Conservation (phyloP, 352 stramenopile species). For the Phytophthora melonis region DNA sequence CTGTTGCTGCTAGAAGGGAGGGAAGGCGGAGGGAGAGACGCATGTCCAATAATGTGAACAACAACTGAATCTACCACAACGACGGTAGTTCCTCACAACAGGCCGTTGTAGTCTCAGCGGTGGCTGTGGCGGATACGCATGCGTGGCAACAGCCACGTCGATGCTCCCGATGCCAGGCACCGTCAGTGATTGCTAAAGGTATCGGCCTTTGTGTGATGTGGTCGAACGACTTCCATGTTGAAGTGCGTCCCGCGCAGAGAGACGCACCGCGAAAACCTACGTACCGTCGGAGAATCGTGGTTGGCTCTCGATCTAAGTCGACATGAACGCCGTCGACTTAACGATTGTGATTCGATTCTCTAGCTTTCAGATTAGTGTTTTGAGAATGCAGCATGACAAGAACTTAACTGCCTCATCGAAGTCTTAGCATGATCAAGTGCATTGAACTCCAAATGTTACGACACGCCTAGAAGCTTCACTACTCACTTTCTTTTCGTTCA, state of each 20-base stretch:
- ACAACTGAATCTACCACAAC: too few species aligned
- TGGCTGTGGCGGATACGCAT: background rate
- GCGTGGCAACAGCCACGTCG: background rate
- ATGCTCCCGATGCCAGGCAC: background rate
- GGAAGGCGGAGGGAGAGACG: too few species aligned
- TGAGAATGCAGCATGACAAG: too few species aligned
- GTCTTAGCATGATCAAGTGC: too few species aligned
- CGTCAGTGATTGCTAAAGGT: slow-evolving; percentile 9
- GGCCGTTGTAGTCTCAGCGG: too few species aligned
- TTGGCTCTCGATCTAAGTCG: too few species aligned
- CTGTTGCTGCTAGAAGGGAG: too few species aligned
- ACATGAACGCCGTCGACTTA: background rate
- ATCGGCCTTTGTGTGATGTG: background rate
- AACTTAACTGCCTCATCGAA: too few species aligned
- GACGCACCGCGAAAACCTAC: slow-evolving; percentile 8
- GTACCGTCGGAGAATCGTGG: background rate
- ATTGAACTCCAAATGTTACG: background rate
- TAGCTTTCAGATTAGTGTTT: background rate
- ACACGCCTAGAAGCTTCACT: background rate
- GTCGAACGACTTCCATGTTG: slow-evolving; percentile 2
- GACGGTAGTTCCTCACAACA: too few species aligned
- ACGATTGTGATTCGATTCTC: background rate
- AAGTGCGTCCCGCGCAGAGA: slow-evolving; percentile 17
- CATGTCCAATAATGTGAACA: too few species aligned
- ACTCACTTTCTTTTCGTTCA: background rate